Conservation (phyloP, 306 rosid genomes). For the Castanea mollissima region DNA sequence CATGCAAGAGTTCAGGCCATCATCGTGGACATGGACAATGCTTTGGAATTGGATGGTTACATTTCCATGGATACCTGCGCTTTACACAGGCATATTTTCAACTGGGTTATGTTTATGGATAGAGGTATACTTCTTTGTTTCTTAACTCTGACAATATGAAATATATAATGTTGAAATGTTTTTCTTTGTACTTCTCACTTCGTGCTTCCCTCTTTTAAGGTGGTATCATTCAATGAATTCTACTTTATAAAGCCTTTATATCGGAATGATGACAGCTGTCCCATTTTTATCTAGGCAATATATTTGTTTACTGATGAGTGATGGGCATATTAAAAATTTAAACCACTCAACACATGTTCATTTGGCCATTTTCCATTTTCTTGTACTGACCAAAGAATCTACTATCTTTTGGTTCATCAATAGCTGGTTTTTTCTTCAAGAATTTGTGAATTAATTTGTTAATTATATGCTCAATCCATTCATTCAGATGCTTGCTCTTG, state of each 20-base stretch:
- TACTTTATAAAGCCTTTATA: background rate
- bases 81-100: conserved; percentile 73
- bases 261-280: background rate
- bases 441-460: background rate
- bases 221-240: background rate
- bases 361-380: background rate
- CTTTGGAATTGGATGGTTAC: conserved; percentile 48
- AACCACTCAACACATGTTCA: background rate
- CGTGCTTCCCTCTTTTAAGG: background rate
- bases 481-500: background rate
- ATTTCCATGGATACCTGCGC: conserved; percentile 82
- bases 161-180: background rate
- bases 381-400: background rate
- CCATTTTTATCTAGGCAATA: background rate
- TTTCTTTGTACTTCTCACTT: background rate
- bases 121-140: conserved; percentile 44
- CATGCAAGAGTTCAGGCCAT: conserved; percentile 30
- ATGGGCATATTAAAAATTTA: background rate
- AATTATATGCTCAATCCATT: background rate
- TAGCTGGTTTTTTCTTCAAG: background rate
- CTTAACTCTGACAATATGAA: background rate
- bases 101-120: conserved; percentile 76
- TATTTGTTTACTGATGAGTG: background rate
- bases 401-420: background rate
- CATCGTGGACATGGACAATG: conserved; percentile 52